Base-by-base conservation (phyloP, 108 stramenopile species). In the Cyclotella distinguenda region DNA sequence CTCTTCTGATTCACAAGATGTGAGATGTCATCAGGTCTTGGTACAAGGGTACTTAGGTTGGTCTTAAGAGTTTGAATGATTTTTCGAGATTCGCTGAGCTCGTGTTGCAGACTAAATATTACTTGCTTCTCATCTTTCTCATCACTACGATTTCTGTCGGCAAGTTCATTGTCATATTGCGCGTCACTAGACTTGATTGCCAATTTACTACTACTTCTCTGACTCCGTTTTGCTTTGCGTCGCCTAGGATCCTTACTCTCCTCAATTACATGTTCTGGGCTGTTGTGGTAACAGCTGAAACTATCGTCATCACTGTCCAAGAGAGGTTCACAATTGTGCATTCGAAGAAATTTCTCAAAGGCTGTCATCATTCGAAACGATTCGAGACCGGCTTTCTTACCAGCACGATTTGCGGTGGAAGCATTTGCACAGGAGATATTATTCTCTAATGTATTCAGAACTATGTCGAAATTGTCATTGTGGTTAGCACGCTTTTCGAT, bases 301-400 rank as follows among this genome's bases (percentile, higher is more conserved):
- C 63, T 64, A 16, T 64, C 63, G 42, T 64, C 63, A 27, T 64
- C 63, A 35, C 38, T 62, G 15, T 64, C 63, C 16, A 64, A 25
- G n/a, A 64, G 35, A 31, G 63, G 63, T 16, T 36, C 28, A 16
- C 63, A 64, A 13, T 52, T 36, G 26, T 64, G 63, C 13, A 64
- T 18, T 7, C 63, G 47, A 12, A 64, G 16, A 64, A 64, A 64
- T 15, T 49, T n/a, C 8, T 51, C 26, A 39, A 64, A 15, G 5
- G 50, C 38, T 1, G 7, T 18, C 13, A 22, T 50, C 25, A 42
- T 0, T 4, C 12, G 28, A 48, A 48, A 23, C 23, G 3, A 23
- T 15, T 16, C 15, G 4, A 10, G 6, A 7, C 31, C 11, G 2
- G 6, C 18, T 8, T 59, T 27, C 27, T 23, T 28, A 44, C 16